Evolutionary conservation across 345 rosid genomes (phyloP).

Genomic region (Toxicodendron radicans): DNA sequence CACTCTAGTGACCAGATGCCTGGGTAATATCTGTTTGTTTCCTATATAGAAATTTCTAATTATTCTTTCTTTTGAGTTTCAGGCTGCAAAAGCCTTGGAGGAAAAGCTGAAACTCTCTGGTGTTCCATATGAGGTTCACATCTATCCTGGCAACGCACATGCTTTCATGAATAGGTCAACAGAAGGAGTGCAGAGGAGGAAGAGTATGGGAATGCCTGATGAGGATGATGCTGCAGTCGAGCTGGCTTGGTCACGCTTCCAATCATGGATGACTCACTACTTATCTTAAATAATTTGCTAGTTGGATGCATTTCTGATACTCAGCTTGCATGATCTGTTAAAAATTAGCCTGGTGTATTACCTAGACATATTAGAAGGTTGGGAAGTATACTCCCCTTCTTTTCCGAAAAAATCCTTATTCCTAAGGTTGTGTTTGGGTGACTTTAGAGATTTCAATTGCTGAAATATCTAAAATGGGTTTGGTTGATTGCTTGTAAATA

Average conservation of each 20-base stretch:
- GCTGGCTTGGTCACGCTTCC: constrained; percentile 92
- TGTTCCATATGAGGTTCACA: constrained; percentile 71
- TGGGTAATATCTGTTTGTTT: not conserved
- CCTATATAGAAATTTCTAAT: not conserved
- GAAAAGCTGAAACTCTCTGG: constrained; percentile 82
- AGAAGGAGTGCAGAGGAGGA: constrained; percentile 78
- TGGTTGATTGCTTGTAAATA: not conserved
- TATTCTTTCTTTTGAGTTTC: not conserved
- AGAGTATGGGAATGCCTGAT: constrained; percentile 80
- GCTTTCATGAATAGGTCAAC: constrained; percentile 85
- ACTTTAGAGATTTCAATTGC: not conserved
- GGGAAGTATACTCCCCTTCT: not conserved
- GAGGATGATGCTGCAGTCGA: constrained; percentile 78
- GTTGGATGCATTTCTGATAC: not conserved
- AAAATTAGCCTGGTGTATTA: not conserved
- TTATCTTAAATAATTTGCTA: constrained; percentile 27
- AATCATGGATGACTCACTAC: constrained; percentile 75
- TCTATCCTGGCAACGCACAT: constrained; percentile 71
- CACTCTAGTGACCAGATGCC: not conserved
- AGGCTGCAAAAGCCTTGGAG: constrained; percentile 89
- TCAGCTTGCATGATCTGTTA: not conserved
- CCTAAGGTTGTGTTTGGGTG: not conserved
- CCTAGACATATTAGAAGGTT: not conserved
- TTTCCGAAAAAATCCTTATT: too few species aligned
- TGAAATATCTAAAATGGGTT: not conserved